Evolutionary conservation across 306 rosid species (phyloP), one percentile per base, ranked within the genome.

Genomic region (Morella rubra): DNA sequence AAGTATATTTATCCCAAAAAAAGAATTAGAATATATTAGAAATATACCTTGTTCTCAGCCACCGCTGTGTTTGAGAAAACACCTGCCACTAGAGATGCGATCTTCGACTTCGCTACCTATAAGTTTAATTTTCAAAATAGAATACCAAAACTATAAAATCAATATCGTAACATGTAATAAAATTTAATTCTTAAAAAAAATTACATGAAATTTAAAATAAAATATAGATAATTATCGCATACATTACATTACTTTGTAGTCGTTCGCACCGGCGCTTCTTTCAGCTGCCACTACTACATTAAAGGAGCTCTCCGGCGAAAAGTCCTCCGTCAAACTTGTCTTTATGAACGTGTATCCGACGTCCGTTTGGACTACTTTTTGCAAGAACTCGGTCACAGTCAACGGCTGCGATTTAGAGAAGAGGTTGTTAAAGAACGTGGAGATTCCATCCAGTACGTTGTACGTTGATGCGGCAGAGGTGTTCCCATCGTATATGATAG

Each of bases 221-320:
- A 85, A 77, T 44, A 19, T 41, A 73, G 88, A 87, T 64, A 83
- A 32, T 62, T 87, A 88, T 82, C 73, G 93, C 97, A 93, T 91
- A 91, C 98, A 94, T 95, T 95, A 89, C 98, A 95, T 95, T 95
- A 95, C 99, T 95, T 95, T 95, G 93, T 87, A 92, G 97, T 95
- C 99, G 97, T 80, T 87, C 37, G 84, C 85, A 77, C 87, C 72
- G 8, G 82, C 41, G 79, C 82, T 82, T 88, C 88, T 89, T 86
- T 95, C 97, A 79, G 90, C 90, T 14, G 82, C 80, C 40, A 95
- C 88, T n/a, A 92, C 91, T n/a, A 95, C 87, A 64, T 89, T 92
- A 61, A 89, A 89, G 40, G 89, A 81, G 72, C 92, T 84, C 83
- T 95, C 99, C 0, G 87, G 90, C 0, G 90, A 76, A 82, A 87